phyloP scores from a whole-genome alignment of 2,329 filamentous ascomycete species.

The Fusarium bulbicola region DNA sequence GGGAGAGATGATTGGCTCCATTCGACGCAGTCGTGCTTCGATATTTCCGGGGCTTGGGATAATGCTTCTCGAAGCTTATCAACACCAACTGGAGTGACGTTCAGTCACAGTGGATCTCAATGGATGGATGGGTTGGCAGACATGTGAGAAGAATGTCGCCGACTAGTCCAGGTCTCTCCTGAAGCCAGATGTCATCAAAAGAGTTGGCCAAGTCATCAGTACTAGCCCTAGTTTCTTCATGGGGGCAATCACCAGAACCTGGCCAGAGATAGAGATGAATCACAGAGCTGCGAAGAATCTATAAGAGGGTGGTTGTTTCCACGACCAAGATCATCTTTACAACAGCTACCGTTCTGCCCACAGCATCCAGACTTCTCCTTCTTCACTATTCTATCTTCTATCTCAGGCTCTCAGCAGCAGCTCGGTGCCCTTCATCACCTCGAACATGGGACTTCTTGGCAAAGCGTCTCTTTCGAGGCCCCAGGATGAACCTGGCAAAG shows the following conservation, averaged over 20 bases:
- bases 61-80: not conserved
- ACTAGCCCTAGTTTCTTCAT: too few species aligned
- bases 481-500: slow-evolving; percentile 59
- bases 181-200: not conserved
- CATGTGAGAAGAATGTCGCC: not conserved
- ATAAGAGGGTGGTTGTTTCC: not conserved
- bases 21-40: not conserved
- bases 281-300: not conserved
- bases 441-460: not conserved
- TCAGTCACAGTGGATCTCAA: not conserved
- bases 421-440: not conserved
- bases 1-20: not conserved
- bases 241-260: too few species aligned
- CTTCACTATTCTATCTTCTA: not conserved
- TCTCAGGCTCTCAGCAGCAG: not conserved
- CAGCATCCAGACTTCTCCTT: not conserved
- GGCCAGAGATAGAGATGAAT: too few species aligned
- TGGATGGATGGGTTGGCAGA: not conserved
- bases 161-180: rapidly evolving
- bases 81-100: not conserved
- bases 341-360: not conserved
- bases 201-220: not conserved
- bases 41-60: not conserved
- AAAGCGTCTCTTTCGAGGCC: not conserved
- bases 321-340: not conserved